Conservation (phyloP, 345 rosid genomes). For the Citrus inodora region DNA sequence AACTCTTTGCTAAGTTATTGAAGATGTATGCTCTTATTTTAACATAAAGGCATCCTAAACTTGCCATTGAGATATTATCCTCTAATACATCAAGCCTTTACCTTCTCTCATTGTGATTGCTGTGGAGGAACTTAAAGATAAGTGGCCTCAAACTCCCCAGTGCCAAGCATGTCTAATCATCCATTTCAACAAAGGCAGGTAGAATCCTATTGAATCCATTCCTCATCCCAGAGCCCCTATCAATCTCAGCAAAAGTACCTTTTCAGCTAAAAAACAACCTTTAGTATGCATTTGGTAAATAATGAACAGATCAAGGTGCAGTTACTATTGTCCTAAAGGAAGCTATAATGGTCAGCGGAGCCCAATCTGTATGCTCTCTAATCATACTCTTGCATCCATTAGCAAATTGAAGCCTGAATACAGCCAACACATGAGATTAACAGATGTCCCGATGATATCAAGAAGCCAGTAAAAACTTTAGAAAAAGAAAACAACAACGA, state of each 20-base stretch:
- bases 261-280: not conserved
- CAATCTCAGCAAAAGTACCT: not conserved
- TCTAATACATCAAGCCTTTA: not conserved
- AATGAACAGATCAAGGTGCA: conserved; percentile 2
- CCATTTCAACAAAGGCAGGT: not conserved
- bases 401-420: not conserved
- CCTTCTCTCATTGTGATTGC: not conserved
- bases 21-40: no score
- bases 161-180: not conserved
- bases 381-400: not conserved
- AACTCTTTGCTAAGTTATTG: no score
- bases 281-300: not conserved
- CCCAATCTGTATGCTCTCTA: not conserved
- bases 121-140: not conserved
- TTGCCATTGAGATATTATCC: not conserved
- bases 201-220: not conserved
- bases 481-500: not conserved
- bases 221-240: not conserved
- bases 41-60: no score
- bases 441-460: not conserved
- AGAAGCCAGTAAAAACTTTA: not conserved
- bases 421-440: not conserved
- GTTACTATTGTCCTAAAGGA: not conserved
- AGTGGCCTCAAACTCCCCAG: not conserved
- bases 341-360: not conserved